Base-by-base conservation (phyloP, 345 rosid genomes). In the Eucalyptus cloeziana region DNA sequence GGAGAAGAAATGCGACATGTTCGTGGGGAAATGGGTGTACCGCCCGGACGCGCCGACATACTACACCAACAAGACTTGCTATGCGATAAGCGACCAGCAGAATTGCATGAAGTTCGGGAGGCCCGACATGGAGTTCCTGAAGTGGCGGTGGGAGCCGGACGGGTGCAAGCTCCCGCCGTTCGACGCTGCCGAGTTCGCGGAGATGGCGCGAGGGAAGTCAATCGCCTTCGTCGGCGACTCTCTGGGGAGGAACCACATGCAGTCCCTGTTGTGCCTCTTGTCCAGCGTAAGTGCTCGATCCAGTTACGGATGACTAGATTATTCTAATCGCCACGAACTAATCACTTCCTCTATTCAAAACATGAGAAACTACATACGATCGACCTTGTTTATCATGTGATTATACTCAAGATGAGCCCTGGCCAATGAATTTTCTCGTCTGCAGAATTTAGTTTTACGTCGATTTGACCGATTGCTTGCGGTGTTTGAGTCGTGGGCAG, bases 101-200 rank as follows among this genome's bases (percentile, higher is more conserved):
- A 94, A 93, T 83, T 94, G 96, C 94, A 88, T 93, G 87, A 94
- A 93, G 91, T 90, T 89, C 71, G 94, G 95, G 50, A 92, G 94
- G 85, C 89, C 91, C 33, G 94, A 93, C 49, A 44, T 90, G 24
- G 94, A 91, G 69, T 93, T 88, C 92, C 86, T 92, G 93, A 92
- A 92, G 15, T 93, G 96, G 96, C 92, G 93, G 76, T 93, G 96
- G 96, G 88, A 91, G 69, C 96, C 95, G 19, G 88, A 90, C n/a
- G 91, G 88, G 31, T 94, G 95, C 33, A 91, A 92, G 58, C 88
- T 92, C 9, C 94, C 92, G 8, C 25, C 45, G 47, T 92, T 93
- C 80, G 86, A 89, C 27, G 89, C 95, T 10, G 81, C n/a, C 13
- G 90, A 88, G 86, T 93, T 94, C 91, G 54, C 92, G 54, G 89